These are phyloP conservation scores for Scedosporium aurantiacum DNA, from an alignment of 2,329 filamentous ascomycete genomes.

Conservation along the genomic window DNA sequence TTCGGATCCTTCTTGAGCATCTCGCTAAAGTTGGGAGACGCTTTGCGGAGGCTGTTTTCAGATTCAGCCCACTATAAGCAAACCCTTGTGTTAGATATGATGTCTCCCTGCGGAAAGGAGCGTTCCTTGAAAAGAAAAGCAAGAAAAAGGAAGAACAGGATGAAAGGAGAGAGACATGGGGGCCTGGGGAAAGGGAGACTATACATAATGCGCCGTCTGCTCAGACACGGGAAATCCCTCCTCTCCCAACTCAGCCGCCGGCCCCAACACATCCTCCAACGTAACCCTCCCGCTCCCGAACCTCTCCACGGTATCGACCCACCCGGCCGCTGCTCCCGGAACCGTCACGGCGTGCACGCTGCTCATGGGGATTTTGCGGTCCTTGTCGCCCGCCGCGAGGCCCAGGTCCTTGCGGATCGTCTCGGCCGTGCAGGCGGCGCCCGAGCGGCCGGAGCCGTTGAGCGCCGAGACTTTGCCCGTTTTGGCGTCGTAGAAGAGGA, in stretches of 20 bases:
- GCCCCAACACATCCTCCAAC: slow-evolving; percentile 65
- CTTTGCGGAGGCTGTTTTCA: slow-evolving; percentile 52
- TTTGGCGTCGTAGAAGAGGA: slow-evolving; percentile 78
- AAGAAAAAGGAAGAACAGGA: no score
- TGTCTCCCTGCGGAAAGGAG: no score
- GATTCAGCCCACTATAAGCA: slow-evolving; percentile 56
- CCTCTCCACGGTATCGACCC: slow-evolving; percentile 77
- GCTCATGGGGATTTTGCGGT: slow-evolving; percentile 56
- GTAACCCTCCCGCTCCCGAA: slow-evolving; percentile 82
- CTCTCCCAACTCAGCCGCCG: slow-evolving; percentile 78
- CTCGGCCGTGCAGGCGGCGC: slow-evolving; percentile 57
- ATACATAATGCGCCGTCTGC: slow-evolving; percentile 55
- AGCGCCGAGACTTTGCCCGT: slow-evolving; percentile 73
- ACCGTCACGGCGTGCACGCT: slow-evolving; percentile 77
- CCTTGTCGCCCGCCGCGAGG: slow-evolving; percentile 41
- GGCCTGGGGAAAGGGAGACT: slow-evolving; percentile 20
- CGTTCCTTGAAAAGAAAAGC: background rate
- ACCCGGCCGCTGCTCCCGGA: slow-evolving; percentile 83
- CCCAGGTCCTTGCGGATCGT: slow-evolving; percentile 59
- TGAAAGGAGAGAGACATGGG: no score
- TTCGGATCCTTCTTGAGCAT: slow-evolving; percentile 71
- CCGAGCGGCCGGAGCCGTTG: slow-evolving; percentile 86
- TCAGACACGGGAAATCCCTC: slow-evolving; percentile 85
- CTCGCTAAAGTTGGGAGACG: slow-evolving; percentile 78
- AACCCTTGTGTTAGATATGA: background rate